Conservation (phyloP, 1,284 basidiomycete genomes). For the Fomitopsis pinicola region DNA sequence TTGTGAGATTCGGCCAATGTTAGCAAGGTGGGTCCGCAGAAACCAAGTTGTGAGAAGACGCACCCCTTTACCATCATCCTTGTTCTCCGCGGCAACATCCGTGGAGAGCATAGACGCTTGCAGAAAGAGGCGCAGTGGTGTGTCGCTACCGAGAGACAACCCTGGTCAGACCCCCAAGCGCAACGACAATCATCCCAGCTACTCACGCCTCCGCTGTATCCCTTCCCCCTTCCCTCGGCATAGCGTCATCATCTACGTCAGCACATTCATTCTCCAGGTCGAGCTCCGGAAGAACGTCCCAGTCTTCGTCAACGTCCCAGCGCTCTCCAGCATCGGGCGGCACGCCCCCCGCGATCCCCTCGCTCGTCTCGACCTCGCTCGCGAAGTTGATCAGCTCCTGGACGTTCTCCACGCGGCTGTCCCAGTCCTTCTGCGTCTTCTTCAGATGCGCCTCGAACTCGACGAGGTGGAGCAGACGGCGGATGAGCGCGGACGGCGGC, state of each 20-base stretch:
- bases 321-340: constrained; percentile 9
- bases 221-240: background rate
- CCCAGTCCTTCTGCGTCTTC: constrained; percentile 69
- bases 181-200: background rate
- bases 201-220: background rate
- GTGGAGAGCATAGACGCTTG: constrained; percentile 85
- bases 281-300: constrained; percentile 13
- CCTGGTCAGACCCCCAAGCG: background rate
- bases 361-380: constrained; percentile 39
- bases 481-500: constrained; percentile 65
- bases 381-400: constrained; percentile 79
- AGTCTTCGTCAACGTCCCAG: constrained; percentile 12
- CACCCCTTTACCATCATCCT: constrained; percentile 56
- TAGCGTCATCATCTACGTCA: background rate
- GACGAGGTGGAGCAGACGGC: constrained; percentile 53
- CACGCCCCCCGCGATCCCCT: background rate
- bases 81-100: constrained; percentile 63
- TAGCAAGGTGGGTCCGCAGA: background rate
- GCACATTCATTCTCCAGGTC: constrained; percentile 15
- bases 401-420: constrained; percentile 83
- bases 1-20: background rate
- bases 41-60: constrained; percentile 14
- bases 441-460: constrained; percentile 70
- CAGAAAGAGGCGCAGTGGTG: constrained; percentile 75
- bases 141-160: constrained; percentile 36